Evolutionary conservation across 2,329 filamentous ascomycete genomes (phyloP), one percentile per base, ranked within the genome.

Genomic region (Lecanicillium sp.): DNA sequence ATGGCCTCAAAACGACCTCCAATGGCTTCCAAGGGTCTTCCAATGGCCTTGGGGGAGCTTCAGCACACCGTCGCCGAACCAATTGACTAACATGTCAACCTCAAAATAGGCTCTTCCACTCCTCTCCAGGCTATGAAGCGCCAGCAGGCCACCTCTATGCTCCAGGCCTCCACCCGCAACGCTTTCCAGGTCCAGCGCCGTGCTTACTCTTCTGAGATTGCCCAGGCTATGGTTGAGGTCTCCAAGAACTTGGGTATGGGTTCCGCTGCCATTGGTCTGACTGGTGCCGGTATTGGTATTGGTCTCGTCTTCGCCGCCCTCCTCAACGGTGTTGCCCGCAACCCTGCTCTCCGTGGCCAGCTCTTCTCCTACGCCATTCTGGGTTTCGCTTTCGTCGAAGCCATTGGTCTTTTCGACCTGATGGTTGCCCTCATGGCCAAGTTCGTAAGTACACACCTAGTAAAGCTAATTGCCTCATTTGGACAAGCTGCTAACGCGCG

Each of bases 351-450:
- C 73, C 83, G 85, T 74, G 86, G 85, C 67, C 87, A 94, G 80
- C 85, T 94, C 63, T 94, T 92, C 84, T 85, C 41, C 56, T 90
- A 92, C 73, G 85, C 85, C 78, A 90, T 92, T 84, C 75, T 92
- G 64, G 85, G 86, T 75, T 92, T 92, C 75, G 86, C 85, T 65
- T 92, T 92, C 82, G 85, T 89, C 69, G 86, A 92, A 69, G 85
- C 86, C 72, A 87, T 85, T 58, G 83, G 83, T 83, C 80, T 86
- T 63, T 86, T 86, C 81, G 82, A 86, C 62, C 80, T 86, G 62
- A 88, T 88, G 83, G 78, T 88, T 86, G 83, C 83, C 73, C 85
- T 88, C 75, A 88, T 88, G 83, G 84, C 83, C 82, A 88, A 88
- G 77, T 85, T 84, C 73, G 80, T 85, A 76, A 58, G 75, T 78